Conservation (phyloP, 2,329 filamentous ascomycete genomes). For the Gliomastix tumulicola region DNA sequence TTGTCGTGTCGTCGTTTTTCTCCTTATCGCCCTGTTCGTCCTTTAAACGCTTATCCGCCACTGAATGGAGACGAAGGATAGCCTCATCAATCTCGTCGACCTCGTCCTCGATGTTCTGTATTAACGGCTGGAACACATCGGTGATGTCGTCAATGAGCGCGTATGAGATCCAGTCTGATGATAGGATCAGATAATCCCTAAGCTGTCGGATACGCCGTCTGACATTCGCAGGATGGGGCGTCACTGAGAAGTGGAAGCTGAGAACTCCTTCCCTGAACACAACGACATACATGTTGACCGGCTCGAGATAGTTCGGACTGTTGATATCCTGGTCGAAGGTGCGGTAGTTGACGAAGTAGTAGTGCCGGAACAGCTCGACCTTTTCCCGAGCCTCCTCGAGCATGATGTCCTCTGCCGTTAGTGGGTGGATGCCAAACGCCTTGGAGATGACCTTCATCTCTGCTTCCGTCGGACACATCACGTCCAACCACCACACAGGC, state of each 20-base stretch:
- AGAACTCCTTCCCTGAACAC: slow-evolving; percentile 94
- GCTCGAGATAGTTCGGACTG: slow-evolving; percentile 85
- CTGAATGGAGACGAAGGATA: slow-evolving; percentile 75
- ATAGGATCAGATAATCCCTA: slow-evolving; percentile 86
- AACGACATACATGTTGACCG: slow-evolving; percentile 95
- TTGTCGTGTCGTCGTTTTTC: slow-evolving; percentile 35
- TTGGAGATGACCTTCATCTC: slow-evolving; percentile 95
- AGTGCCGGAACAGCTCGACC: slow-evolving; percentile 93
- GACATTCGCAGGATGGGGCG: slow-evolving; percentile 92
- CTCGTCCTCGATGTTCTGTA: slow-evolving; percentile 89
- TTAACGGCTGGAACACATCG: slow-evolving; percentile 88
- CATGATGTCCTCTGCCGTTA: slow-evolving; percentile 95
- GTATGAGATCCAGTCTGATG: slow-evolving; percentile 97
- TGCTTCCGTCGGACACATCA: slow-evolving; percentile 81
- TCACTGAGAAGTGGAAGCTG: slow-evolving; percentile 95
- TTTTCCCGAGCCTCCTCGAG: slow-evolving; percentile 97
- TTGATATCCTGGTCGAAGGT: slow-evolving; percentile 93
- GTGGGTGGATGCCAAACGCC: slow-evolving; percentile 88
- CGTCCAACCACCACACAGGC: slow-evolving; percentile 95
- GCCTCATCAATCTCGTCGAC: slow-evolving; percentile 95
- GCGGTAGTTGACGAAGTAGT: slow-evolving; percentile 98
- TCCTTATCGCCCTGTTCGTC: slow-evolving; percentile 31
- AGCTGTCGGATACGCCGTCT: slow-evolving; percentile 88
- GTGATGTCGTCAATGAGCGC: slow-evolving; percentile 98
- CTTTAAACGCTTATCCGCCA: slow-evolving; percentile 32